Evolutionary conservation across 495 filamentous ascomycete species (phyloP).

Genomic region (Cercophora newfieldiana): DNA sequence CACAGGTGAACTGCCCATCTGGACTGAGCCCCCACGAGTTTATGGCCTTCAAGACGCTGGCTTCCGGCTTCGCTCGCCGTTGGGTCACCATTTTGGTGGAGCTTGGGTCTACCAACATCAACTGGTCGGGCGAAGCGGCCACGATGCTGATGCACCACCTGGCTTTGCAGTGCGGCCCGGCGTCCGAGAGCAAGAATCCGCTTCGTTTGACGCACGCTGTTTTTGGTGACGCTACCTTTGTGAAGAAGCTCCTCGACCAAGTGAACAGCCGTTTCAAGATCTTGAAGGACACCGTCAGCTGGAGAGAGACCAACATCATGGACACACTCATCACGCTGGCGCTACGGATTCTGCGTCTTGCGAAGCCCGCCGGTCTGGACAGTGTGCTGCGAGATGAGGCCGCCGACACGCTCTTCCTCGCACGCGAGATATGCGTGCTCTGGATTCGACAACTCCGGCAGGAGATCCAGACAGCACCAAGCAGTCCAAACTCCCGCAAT

Average conservation of each 20-base stretch:
- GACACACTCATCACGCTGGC: conserved; percentile 47
- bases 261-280: conserved; percentile 40
- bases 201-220: conserved; percentile 45
- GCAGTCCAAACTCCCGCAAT: conserved; percentile 34
- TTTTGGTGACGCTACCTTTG: conserved; percentile 50
- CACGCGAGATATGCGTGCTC: conserved; percentile 26
- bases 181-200: conserved; percentile 21
- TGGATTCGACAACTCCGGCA: conserved; percentile 51
- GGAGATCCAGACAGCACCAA: conserved; percentile 47
- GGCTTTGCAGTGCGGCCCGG: conserved; percentile 49
- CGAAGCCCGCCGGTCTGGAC: not conserved
- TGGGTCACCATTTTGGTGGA: conserved; percentile 54
- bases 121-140: conserved; percentile 52
- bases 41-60: conserved; percentile 49
- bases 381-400: not conserved
- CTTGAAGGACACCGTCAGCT: conserved; percentile 44
- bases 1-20: conserved; percentile 49
- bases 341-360: conserved; percentile 28
- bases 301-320: conserved; percentile 54
- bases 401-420: conserved; percentile 4
- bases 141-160: conserved; percentile 45
- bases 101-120: conserved; percentile 53
- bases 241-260: conserved; percentile 41
- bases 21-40: conserved; percentile 52
- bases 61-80: conserved; percentile 44